Evolutionary conservation across 2,329 filamentous ascomycete genomes (phyloP).

Genomic region (Metarhizium brunneum): DNA sequence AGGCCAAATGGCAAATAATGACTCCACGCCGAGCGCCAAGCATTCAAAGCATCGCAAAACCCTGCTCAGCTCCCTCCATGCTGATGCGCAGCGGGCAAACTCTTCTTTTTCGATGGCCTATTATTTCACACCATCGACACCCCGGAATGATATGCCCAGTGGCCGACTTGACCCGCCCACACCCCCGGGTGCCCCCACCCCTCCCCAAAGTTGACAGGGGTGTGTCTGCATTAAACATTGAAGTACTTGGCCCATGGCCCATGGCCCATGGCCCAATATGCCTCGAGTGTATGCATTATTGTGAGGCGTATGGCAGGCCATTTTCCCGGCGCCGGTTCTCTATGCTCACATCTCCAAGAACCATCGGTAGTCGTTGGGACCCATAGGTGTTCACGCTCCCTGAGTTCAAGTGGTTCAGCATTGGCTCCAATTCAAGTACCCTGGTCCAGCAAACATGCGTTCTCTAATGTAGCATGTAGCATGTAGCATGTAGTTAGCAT

Average conservation of each 20-base stretch:
- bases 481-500: background rate
- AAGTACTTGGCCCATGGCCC: background rate
- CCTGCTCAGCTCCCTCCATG: background rate
- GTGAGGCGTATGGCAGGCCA: conserved; percentile 1
- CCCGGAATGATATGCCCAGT: conserved; percentile 4
- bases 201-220: conserved; percentile 1
- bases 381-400: conserved; percentile 3
- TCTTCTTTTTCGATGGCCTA: background rate
- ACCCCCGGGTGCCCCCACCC: background rate
- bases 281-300: background rate
- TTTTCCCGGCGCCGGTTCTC: background rate
- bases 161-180: background rate
- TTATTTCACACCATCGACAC: background rate
- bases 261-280: background rate
- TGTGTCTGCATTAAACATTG: background rate
- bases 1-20: background rate
- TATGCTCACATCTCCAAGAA: conserved; percentile 6
- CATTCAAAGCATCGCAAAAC: background rate
- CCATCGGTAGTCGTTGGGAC: conserved; percentile 1
- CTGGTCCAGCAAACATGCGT: conserved; percentile 2
- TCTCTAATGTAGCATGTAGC: background rate
- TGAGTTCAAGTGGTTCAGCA: conserved; percentile 2
- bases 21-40: conserved; percentile 1
- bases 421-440: conserved; percentile 1
- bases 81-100: background rate